Evolutionary conservation across 73 alveolate genomes (phyloP), one percentile per base, ranked within the genome.

Genomic region (Paramecium sexaurelia): DNA sequence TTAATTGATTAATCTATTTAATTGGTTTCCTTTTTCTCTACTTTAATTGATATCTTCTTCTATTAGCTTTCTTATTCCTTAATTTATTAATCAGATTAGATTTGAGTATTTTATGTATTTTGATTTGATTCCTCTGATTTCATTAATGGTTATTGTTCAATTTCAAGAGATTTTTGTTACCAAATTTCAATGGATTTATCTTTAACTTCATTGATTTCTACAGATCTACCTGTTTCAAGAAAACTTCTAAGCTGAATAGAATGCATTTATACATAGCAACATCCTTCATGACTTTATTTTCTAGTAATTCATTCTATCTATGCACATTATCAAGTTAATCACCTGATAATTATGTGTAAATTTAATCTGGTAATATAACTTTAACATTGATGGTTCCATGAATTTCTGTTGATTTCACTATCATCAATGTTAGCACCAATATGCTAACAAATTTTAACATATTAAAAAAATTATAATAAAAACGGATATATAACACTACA

Each of bases 171-270:
- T 26, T 61, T 61, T 61, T 61, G 83, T 29, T 13, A 61, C 83
- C 83, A 61, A 29, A 61, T 32, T 61, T 61, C 83, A 29, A 61
- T 61, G 39, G 83, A 61, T 61, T 61, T 8, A 26, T 61, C 83
- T 45, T 32, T 61, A 22, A 61, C 17, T 61, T 61, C 51, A 45
- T 29, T 51, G 20, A 61, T 45, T 29, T 61, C 83, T 11, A 61
- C 26, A 61, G 83, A 61, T 45, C 83, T 61, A 29, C 43, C 83
- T 61, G 83, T 32, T 61, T 61, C 39, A 29, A 61, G 43, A 32
- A 61, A 61, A 32, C 83, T 61, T 61, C 83, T 61, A 61, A 61
- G 43, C 83, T 61, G 83, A 61, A 61, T 61, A 61, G 83, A 61
- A 29, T 61, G 83, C 83, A 61, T 61, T 29, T 29, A 61, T 61